These are phyloP conservation scores for Helotiales sp. DNA, from an alignment of 2,329 filamentous ascomycete genomes.

Conservation along the genomic window DNA sequence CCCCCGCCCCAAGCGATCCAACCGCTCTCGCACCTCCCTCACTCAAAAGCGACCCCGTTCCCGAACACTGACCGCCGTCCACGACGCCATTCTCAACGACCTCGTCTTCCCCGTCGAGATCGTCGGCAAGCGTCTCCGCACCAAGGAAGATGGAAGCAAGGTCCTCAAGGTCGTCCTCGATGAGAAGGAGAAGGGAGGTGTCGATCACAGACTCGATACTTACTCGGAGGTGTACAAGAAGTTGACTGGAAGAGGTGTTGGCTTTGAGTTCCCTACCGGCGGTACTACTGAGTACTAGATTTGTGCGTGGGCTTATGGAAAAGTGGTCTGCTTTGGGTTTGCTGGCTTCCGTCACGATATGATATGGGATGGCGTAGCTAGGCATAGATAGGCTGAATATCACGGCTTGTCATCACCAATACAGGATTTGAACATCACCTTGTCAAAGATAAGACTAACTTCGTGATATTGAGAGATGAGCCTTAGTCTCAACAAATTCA, in stretches of 20 bases:
- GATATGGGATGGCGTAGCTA: constrained; percentile 29
- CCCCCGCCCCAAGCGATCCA: constrained; percentile 96
- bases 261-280: constrained; percentile 97
- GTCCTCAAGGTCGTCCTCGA: constrained; percentile 98
- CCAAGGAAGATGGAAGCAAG: constrained; percentile 99
- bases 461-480: too few relatives aligned
- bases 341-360: constrained; percentile 16
- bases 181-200: constrained; percentile 99
- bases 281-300: constrained; percentile 77
- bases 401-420: constrained; percentile 22
- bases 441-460: too few relatives aligned
- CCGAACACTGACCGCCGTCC: constrained; percentile 96
- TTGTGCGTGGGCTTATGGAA: constrained; percentile 1
- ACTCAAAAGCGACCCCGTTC: constrained; percentile 99
- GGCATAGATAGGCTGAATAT: constrained; percentile 28
- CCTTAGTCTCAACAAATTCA: too few relatives aligned
- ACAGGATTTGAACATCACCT: too few relatives aligned
- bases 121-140: constrained; percentile 97
- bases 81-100: constrained; percentile 97
- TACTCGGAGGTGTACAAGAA: constrained; percentile 99
- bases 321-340: constrained; percentile 33
- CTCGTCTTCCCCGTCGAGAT: constrained; percentile 99
- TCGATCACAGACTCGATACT: constrained; percentile 99
- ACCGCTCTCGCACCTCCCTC: constrained; percentile 92
- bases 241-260: constrained; percentile 92